phyloP scores from a whole-genome alignment of 192 early-diverging fungal genomes.

The Piromyces finnis region DNA sequence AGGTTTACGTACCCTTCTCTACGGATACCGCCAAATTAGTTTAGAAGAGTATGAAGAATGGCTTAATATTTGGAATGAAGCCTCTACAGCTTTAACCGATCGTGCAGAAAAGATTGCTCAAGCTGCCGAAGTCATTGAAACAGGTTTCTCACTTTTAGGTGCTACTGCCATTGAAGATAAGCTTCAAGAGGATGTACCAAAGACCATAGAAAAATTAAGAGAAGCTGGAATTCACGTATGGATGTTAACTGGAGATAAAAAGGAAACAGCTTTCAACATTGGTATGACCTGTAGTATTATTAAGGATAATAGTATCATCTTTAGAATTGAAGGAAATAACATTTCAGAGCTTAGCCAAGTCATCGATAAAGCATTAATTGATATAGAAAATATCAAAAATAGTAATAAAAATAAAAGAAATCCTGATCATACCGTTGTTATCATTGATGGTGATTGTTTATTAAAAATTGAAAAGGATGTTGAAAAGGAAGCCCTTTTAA shows the following conservation, averaged over 20 bases:
- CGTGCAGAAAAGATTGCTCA: slow-evolving; percentile 24
- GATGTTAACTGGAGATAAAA: slow-evolving; percentile 44
- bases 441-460: neutral
- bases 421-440: neutral
- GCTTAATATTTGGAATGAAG: slow-evolving; percentile 33
- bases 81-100: slow-evolving; percentile 42
- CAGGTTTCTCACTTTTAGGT: slow-evolving; percentile 20
- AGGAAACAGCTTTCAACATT: slow-evolving; percentile 45
- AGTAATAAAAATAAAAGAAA: neutral
- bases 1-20: slow-evolving; percentile 68
- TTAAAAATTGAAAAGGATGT: neutral
- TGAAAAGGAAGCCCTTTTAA: neutral
- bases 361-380: slow-evolving; percentile 12
- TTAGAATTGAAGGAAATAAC: slow-evolving; percentile 15
- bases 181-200: slow-evolving; percentile 35
- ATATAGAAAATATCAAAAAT: neutral
- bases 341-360: slow-evolving; percentile 3
- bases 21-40: slow-evolving; percentile 46
- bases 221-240: slow-evolving; percentile 28
- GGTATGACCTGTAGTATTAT: slow-evolving; percentile 48
- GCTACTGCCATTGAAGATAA: slow-evolving; percentile 42
- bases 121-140: slow-evolving; percentile 22
- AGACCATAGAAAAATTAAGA: slow-evolving; percentile 36
- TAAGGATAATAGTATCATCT: slow-evolving; percentile 5
- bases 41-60: slow-evolving; percentile 36